Conservation (phyloP, 192 early-diverging fungal species). For the Polychytrium aggregatum region DNA sequence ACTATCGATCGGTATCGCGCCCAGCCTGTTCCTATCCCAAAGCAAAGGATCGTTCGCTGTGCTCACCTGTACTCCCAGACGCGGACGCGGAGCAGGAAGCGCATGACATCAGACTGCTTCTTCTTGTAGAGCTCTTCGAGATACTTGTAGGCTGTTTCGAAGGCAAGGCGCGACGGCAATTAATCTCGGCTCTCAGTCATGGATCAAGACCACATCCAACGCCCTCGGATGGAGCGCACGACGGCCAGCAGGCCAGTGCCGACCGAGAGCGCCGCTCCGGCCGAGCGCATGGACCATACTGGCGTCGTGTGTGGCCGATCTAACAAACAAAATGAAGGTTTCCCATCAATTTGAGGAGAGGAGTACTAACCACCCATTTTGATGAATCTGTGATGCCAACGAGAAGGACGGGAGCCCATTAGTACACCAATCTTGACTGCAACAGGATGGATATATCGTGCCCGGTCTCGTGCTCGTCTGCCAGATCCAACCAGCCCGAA, state of each 20-base stretch:
- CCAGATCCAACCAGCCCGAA: too few species aligned
- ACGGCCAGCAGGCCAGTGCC: neutral
- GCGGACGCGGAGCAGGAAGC: constrained; percentile 95
- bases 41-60: too few species aligned
- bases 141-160: constrained; percentile 24
- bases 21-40: too few species aligned
- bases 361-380: constrained; percentile 21
- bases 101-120: constrained; percentile 99
- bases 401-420: too few species aligned
- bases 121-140: constrained; percentile 89
- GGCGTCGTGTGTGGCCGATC: constrained; percentile 20
- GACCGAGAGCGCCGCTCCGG: too few species aligned
- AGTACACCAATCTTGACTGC: too few species aligned
- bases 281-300: too few species aligned
- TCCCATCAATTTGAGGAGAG: too few species aligned
- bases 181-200: constrained; percentile 11
- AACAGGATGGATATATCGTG: too few species aligned
- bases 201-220: constrained; percentile 16
- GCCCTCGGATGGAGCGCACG: constrained; percentile 11
- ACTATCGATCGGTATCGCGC: too few species aligned
- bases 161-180: constrained; percentile 4
- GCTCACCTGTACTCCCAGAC: constrained; percentile 99
- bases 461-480: too few species aligned
- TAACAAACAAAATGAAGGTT: constrained; percentile 7
- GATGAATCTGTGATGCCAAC: too few species aligned